Evolutionary conservation across 1,139 yeast species (phyloP), one percentile per base, ranked within the genome.

Genomic region (Pneumocystis canis): DNA sequence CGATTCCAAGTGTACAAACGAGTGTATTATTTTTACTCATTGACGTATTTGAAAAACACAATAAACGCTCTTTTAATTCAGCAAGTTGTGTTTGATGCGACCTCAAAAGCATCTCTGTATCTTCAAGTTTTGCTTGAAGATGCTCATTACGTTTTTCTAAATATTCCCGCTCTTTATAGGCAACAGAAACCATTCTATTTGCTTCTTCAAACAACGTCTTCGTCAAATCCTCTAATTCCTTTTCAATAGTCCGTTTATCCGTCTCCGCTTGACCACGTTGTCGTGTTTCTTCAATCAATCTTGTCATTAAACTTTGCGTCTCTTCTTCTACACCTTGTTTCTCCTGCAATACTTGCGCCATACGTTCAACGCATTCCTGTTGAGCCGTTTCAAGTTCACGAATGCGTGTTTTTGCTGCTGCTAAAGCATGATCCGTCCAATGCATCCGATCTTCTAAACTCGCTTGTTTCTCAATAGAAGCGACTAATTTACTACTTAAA

Each of bases 181-280:
- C 89, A 65, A 79, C 78, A 66, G 83, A 80, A n/a, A 85, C 90
- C 84, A 84, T 83, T 62, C 77, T 76, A 71, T 85, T 85, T 60
- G 90, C 90, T 70, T 85, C 87, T 68, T 80, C 83, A 71, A 85
- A 85, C 64, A 85, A 75, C 14, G 84, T 80, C 7, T 84, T 84
- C 0, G 86, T 81, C 68, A 85, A 75, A 64, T 85, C 89, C 70
- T 84, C 89, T 61, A 84, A 84, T 70, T 85, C 90, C n/a, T 76
- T 80, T 65, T 82, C 79, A 58, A 85, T 74, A 66, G 76, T 75
- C 63, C 76, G 74, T 62, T 80, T 78, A 68, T 82, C 82, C 20
- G 75, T 72, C 68, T 83, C 85, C 1, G 85, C 83, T n/a, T 72
- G 76, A 25, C 70, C 71, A 60, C 73, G 64, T 20, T 64, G 65